Evolutionary conservation across 1,284 basidiomycete genomes (phyloP), one percentile per base, ranked within the genome.

Genomic region (Marasmius sp.): DNA sequence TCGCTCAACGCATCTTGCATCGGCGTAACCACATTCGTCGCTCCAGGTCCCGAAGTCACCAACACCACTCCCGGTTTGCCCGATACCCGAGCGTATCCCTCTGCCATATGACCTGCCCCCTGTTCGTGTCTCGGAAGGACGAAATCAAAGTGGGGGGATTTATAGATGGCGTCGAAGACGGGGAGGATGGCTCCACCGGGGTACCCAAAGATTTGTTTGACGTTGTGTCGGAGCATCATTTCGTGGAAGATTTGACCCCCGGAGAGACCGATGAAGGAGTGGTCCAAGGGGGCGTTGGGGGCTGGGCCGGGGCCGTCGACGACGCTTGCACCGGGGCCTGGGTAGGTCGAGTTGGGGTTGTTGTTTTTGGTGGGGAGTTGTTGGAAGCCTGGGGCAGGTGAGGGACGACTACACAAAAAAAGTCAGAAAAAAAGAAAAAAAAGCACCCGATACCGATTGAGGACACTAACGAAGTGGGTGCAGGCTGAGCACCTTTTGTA

Each of bases 231-330:
- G 62, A 96, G 89, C 94, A 99, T 98, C 97, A 99, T 98, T 79
- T 99, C 96, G 76, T 99, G 95, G 80, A 99, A 98, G 73, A 99
- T 98, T 76, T 98, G 86, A 41, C 97, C 97, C 38, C 97, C 97
- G 18, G 94, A 94, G 78, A 97, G 87, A 64, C 97, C 97, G 61
- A 98, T 86, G 71, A 99, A 98, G 2, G 89, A 87, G 65, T 88
- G 83, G 70, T 93, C 91, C 60, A 92, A 76, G 53, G 81, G 80
- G 14, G 79, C 75, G 65, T 79, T 80, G 2, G 82, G 78, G 48
- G 77, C 74, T 0, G 81, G 79, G 0, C 83, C 82, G 54, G 80
- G 76, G 16, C 81, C 82, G 48, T 77, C 68, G 53, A 79, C 74
- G 39, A 60, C 20, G 34, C 60, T 39, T 9, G 61, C 57, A 22